Base-by-base conservation (phyloP, 225 moss, liverwort and hornwort genomes). In the Marchantia polymorpha region DNA sequence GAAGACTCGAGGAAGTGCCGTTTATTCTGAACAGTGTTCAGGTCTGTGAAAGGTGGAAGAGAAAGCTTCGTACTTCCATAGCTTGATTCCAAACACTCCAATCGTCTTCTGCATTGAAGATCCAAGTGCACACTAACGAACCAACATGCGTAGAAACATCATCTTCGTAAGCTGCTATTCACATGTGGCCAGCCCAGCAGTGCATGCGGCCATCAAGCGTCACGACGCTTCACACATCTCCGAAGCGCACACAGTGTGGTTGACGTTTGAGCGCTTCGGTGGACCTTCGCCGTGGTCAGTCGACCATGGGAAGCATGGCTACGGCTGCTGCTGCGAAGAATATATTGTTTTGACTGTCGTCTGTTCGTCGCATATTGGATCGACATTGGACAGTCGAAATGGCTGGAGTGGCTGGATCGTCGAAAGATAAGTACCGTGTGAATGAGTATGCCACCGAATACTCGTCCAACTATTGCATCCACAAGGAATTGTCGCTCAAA, bases 341-440 rank as follows among this genome's bases (percentile, higher is more conserved):
- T 20, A 52, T 19, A 19, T 8, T 72, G 6, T 23, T 72, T 72
- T 1, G 25, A 17, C 50, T 23, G 1, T 51, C n/a, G 17, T 47
- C 6, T 39, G 16, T 17, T 19, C 3, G 19, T 0, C 47, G 47
- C 20, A 16, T 20, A 6, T 51, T 3, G 46, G 7, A 72, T 23
- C 20, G 22, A n/a, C 11, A 10, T 12, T 23, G 7, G 50, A 11
- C 23, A 50, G 19, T 31, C 76, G 63, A 22, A 60, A 76, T 76
- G 76, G 56, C 76, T 76, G 76, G 76, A 76, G 76, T 76, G 46
- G 46, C 76, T 10, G 76, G 76, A 64, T 64, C 77, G 12, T 66
- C 77, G 1, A 39, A 25, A 46, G 12, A 64, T 25, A n/a, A 64
- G 20, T 64, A 64, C n/a, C 64, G 64, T 19, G 64, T 77, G 1